phyloP scores from a whole-genome alignment of 306 rosid genomes.

The Vigna unguiculata region DNA sequence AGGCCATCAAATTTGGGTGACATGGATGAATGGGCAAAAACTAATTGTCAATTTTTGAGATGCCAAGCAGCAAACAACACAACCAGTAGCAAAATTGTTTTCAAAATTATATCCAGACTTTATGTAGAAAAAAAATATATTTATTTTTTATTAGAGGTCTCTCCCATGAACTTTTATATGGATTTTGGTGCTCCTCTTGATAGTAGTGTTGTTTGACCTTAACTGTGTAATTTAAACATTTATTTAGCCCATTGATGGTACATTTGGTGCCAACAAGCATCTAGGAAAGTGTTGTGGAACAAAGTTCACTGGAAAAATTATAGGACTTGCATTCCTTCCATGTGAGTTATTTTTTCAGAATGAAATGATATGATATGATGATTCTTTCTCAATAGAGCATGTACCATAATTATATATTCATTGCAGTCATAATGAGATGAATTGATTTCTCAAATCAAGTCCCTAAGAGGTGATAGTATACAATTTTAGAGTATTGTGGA shows the following conservation, averaged over 20 bases:
- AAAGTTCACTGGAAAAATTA: neutral
- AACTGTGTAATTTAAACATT: neutral
- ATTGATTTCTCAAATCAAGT: slow-evolving; percentile 78
- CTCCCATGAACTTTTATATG: neutral
- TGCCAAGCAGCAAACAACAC: neutral
- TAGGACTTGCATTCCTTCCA: neutral
- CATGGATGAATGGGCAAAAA: slow-evolving; percentile 82
- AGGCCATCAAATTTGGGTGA: slow-evolving; percentile 78
- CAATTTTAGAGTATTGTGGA: slow-evolving; percentile 70
- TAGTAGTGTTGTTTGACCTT: too few relatives aligned
- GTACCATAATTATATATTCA: slow-evolving; percentile 23
- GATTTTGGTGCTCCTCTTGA: neutral
- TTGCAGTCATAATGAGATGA: slow-evolving; percentile 74
- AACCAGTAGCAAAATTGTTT: too few relatives aligned
- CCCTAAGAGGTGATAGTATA: slow-evolving; percentile 73
- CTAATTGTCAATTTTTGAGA: slow-evolving; percentile 2
- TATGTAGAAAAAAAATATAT: slow-evolving; percentile 20
- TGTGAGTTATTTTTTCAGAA: neutral
- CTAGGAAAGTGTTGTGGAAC: neutral
- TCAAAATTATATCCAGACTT: neutral
- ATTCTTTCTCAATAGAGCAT: neutral
- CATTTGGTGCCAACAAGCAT: neutral
- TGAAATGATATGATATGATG: neutral
- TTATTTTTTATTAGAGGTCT: slow-evolving; percentile 1
- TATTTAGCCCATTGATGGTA: neutral